Evolutionary conservation across 1,139 yeast species (phyloP).

Genomic region (Taiozyma sp.): DNA sequence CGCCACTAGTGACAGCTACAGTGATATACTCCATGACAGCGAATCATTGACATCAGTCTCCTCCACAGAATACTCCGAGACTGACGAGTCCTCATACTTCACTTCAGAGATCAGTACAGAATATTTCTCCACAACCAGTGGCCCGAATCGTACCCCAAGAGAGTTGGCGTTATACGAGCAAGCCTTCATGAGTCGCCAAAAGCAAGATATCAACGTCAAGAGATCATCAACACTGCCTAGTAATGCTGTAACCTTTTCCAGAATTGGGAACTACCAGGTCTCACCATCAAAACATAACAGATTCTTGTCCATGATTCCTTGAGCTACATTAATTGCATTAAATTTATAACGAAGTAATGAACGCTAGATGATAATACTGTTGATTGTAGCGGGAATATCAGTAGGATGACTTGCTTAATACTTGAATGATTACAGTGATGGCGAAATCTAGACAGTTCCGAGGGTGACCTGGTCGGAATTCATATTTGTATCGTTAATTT

Average conservation of each 20-base stretch:
- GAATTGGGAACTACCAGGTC: constrained; percentile 3
- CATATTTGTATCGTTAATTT: background rate
- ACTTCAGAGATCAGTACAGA: constrained; percentile 8
- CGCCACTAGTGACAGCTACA: background rate
- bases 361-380: background rate
- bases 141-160: constrained; percentile 6
- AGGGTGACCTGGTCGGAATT: background rate
- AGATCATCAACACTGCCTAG: constrained; percentile 16
- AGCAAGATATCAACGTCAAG: constrained; percentile 9
- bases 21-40: constrained; percentile 2
- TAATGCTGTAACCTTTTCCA: background rate
- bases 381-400: background rate
- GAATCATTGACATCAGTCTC: constrained; percentile 16
- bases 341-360: background rate
- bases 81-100: constrained; percentile 4
- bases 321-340: background rate
- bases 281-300: constrained; percentile 6
- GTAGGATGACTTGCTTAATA: too few species aligned
- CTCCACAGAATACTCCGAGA: constrained; percentile 6
- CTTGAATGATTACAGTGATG: background rate
- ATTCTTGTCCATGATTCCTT: constrained; percentile 5
- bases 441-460: background rate
- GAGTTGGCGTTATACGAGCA: constrained; percentile 13
- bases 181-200: constrained; percentile 8
- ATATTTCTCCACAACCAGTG: constrained; percentile 9